These are phyloP conservation scores for Cyberlindnera lachancei DNA, from an alignment of 805 yeast genomes.

Conservation along the genomic window DNA sequence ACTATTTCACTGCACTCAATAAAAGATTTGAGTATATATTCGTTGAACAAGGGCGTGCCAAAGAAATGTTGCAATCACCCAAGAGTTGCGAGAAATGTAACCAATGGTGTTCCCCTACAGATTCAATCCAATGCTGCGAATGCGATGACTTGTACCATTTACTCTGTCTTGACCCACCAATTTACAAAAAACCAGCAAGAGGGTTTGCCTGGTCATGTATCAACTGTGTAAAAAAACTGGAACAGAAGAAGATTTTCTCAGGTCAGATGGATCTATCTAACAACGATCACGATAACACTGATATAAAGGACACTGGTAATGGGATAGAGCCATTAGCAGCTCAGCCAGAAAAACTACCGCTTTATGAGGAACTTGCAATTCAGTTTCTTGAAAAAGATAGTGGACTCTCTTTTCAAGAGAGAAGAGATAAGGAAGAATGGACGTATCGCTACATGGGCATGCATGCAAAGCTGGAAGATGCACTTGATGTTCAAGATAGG, in stretches of 20 bases:
- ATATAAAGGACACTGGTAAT: background rate
- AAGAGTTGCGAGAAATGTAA: slow-evolving; percentile 66
- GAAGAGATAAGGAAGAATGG: slow-evolving; percentile 69
- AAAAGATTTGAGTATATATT: slow-evolving; percentile 69
- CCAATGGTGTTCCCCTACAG: slow-evolving; percentile 77
- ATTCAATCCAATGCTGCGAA: slow-evolving; percentile 73
- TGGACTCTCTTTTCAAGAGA: slow-evolving; percentile 31
- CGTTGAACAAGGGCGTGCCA: slow-evolving; percentile 60
- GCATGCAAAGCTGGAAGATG: slow-evolving; percentile 68
- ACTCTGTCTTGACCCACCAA: slow-evolving; percentile 81
- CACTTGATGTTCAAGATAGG: slow-evolving; percentile 66
- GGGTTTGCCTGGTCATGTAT: slow-evolving; percentile 93
- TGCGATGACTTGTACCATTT: slow-evolving; percentile 70
- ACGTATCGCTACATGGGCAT: slow-evolving; percentile 72
- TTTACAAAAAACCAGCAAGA: slow-evolving; percentile 68
- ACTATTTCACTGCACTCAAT: slow-evolving; percentile 52
- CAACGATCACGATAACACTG: background rate
- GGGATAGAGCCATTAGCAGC: background rate
- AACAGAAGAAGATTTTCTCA: slow-evolving; percentile 12
- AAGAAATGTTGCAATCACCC: slow-evolving; percentile 56
- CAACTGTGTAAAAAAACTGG: slow-evolving; percentile 50
- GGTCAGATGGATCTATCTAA: slow-evolving; percentile 4
- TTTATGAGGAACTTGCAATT: slow-evolving; percentile 50
- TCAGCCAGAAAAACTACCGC: slow-evolving; percentile 29
- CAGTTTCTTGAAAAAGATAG: slow-evolving; percentile 43